Base-by-base conservation (phyloP, 139 green algal species). In the Desmodesmus armatus region DNA sequence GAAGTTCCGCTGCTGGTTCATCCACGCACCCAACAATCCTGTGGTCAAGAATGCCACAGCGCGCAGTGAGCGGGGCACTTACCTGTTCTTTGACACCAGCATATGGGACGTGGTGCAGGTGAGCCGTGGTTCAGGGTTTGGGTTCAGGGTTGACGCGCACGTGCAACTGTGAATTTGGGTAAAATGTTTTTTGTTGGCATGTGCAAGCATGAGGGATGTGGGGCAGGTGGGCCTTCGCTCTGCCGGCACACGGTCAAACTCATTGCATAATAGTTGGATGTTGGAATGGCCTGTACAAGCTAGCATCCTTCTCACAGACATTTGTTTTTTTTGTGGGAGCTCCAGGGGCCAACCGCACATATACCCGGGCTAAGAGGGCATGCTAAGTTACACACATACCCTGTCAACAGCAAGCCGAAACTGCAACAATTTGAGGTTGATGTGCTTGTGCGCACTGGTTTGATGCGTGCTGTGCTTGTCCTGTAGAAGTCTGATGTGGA, bases 41-140 rank as follows among this genome's bases (percentile, higher is more conserved):
- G 62, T 94, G 27, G 88, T 94, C 73, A 99, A 99, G 83, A 96
- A 90, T 1, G 87, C 92, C n/a, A 82, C 83, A 25, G 87, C 90
- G 43, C 71, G 80, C 41, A 84, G 78, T 19, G 96, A 99, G 91
- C 94, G 95, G n/a, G 95, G 97, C 29, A 93, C 93, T 2, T 99
- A 97, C 90, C 91, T 96, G 60, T 89, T 99, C 40, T 99, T 99
- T 85, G 97, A 99, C 89, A 90, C 92, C 40, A 88, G 76, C 51
- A 89, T 89, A 7, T 99, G 97, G 97, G 94, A 98, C 84, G 87
- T 91, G 23, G 94, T 96, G 55, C 91, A 93, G 65, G 76, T 83
- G 49, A 7, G n/a, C n/a, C n/a, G n/a, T n/a, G n/a, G n/a, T n/a
- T n/a, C n/a, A n/a, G n/a, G n/a, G n/a, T n/a, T n/a, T n/a, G n/a